Evolutionary conservation across 1,284 basidiomycete species (phyloP).

Genomic region (Apiotrichum sp.): DNA sequence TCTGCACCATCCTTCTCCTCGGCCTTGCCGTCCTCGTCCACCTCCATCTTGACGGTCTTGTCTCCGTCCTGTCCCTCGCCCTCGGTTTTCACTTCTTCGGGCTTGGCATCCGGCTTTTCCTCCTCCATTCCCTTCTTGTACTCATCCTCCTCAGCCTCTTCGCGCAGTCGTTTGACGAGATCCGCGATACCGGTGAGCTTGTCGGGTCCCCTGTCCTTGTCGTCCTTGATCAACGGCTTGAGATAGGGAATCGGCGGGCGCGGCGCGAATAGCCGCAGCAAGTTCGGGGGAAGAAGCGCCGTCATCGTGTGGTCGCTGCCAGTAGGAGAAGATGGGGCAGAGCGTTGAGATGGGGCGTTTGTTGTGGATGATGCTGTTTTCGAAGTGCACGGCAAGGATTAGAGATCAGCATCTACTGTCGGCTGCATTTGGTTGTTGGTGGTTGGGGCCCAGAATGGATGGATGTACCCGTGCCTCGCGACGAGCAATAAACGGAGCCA

Average conservation of each 20-base stretch:
- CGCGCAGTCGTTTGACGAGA: conserved; percentile 66
- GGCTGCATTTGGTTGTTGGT: too few relatives aligned
- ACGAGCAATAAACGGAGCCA: too few relatives aligned
- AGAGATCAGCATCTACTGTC: too few relatives aligned
- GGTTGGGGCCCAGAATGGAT: too few relatives aligned
- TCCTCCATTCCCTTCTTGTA: conserved; percentile 40
- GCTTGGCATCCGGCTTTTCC: conserved; percentile 41
- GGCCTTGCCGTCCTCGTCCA: conserved; percentile 50
- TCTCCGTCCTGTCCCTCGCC: conserved; percentile 49
- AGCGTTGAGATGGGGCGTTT: too few relatives aligned
- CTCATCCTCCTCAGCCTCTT: conserved; percentile 60
- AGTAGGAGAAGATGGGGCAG: too few relatives aligned
- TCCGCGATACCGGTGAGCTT: conserved; percentile 65
- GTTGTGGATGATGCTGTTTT: too few relatives aligned
- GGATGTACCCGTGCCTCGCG: too few relatives aligned
- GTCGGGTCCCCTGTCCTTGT: conserved; percentile 64
- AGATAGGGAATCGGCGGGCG: conserved; percentile 78
- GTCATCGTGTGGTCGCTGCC: conserved; percentile 50
- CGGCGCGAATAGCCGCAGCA: conserved; percentile 89
- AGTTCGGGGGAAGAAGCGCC: conserved; percentile 83
- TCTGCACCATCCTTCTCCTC: not conserved
- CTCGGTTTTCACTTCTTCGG: conserved; percentile 62
- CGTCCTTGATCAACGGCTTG: conserved; percentile 75
- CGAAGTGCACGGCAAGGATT: too few relatives aligned
- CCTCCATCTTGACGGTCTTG: conserved; percentile 49